Evolutionary conservation across 1,284 basidiomycete genomes (phyloP).

Genomic region (Singerocomus inundabilis): DNA sequence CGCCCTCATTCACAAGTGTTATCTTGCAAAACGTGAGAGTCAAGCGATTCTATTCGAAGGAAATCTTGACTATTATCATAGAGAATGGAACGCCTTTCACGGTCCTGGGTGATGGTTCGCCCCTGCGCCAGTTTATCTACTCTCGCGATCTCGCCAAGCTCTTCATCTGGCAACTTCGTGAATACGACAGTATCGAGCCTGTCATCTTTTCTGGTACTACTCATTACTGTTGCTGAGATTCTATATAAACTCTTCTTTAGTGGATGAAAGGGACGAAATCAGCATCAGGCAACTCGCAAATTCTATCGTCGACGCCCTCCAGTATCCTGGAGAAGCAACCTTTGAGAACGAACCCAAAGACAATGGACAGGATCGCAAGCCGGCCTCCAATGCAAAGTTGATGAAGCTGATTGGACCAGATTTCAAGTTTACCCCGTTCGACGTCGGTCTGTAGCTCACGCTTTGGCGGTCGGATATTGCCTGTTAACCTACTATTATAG

Average conservation of each 20-base stretch:
- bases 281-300: slow-evolving; percentile 84
- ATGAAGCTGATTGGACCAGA: slow-evolving; percentile 58
- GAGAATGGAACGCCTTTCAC: slow-evolving; percentile 81
- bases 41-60: not conserved
- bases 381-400: slow-evolving; percentile 88
- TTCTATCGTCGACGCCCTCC: slow-evolving; percentile 76
- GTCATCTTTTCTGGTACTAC: slow-evolving; percentile 78
- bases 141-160: slow-evolving; percentile 90
- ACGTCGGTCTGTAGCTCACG: slow-evolving; percentile 54
- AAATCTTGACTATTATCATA: slow-evolving; percentile 33
- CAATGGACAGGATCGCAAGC: slow-evolving; percentile 90
- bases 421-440: slow-evolving; percentile 86
- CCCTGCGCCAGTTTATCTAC: slow-evolving; percentile 91
- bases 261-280: slow-evolving; percentile 87
- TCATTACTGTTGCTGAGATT: not conserved
- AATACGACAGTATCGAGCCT: slow-evolving; percentile 87
- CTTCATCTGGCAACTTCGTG: slow-evolving; percentile 87
- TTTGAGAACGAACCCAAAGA: slow-evolving; percentile 55
- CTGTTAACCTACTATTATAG: slow-evolving; percentile 34
- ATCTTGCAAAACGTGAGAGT: slow-evolving; percentile 75
- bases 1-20: slow-evolving; percentile 85
- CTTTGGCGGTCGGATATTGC: not conserved
- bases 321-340: slow-evolving; percentile 46
- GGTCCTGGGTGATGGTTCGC: slow-evolving; percentile 83
- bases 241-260: slow-evolving; percentile 36